A percentile compares a stretch with the other conserved stretches of the same genome.
phyloP scores from a whole-genome alignment of 192 early-diverging fungal species.

The Rhizoclosmatium globosum region DNA sequence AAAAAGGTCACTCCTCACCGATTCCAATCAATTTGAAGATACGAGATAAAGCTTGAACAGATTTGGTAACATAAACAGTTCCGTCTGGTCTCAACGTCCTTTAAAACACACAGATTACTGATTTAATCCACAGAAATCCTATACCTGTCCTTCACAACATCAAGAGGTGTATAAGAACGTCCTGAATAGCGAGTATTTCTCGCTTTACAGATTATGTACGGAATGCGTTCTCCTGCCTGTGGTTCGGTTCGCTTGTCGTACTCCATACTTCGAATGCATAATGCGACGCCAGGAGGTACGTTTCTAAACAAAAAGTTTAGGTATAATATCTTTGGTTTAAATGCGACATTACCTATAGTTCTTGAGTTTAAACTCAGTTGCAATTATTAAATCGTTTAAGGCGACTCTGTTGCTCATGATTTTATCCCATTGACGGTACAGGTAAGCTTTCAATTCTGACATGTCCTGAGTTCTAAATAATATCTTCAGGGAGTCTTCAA shows the following conservation, averaged over 20 bases:
- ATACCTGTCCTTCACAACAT: constrained; percentile 55
- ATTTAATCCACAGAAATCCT: not conserved
- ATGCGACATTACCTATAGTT: constrained; percentile 65
- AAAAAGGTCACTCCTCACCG: constrained; percentile 43
- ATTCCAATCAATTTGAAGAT: constrained; percentile 83
- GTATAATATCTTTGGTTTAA: not conserved
- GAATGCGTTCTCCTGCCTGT: constrained; percentile 88
- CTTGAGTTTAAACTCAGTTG: constrained; percentile 86
- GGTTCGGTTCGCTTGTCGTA: constrained; percentile 80
- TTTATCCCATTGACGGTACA: constrained; percentile 75
- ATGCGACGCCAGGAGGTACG: constrained; percentile 77
- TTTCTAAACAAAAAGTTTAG: constrained; percentile 39
- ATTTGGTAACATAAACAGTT: constrained; percentile 85
- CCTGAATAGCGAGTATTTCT: constrained; percentile 76
- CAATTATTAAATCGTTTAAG: constrained; percentile 85
- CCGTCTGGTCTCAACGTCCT: constrained; percentile 76
- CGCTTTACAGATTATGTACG: constrained; percentile 83
- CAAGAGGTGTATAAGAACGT: constrained; percentile 73
- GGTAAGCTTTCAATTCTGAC: constrained; percentile 78
- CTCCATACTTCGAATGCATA: constrained; percentile 73
- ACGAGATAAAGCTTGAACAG: constrained; percentile 80
- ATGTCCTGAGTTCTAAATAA: constrained; percentile 85
- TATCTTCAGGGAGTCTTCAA: constrained; percentile 77
- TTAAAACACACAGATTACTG: not conserved
- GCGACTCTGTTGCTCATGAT: constrained; percentile 73